Evolutionary conservation across 2,329 filamentous ascomycete species (phyloP), one percentile per base, ranked within the genome.

Genomic region (Monilinia polystroma): DNA sequence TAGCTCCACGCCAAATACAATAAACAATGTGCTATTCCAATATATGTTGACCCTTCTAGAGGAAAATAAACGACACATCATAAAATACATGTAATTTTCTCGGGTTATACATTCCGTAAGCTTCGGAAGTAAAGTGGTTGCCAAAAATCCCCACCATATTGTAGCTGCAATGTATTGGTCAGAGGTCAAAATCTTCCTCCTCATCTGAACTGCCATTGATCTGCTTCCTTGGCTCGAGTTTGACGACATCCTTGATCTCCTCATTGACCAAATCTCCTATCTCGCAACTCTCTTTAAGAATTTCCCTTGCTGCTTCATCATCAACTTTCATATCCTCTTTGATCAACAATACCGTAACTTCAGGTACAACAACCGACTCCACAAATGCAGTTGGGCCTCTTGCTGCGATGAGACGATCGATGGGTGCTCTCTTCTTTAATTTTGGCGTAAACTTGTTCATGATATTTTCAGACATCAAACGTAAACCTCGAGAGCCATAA

Each of bases 311-410:
- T 81, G 79, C 18, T 29, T 81, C 80, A 26, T 76, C 73, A 11
- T 75, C 75, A 2, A 85, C 79, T 0, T 75, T 71, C 82, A 86
- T 82, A 68, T 89, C 86, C 66, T 88, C 84, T 77, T 81, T 84
- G 23, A 89, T 84, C 23, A 89, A 76, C 66, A 79, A 71, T 2
- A 83, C 76, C 0, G 82, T 81, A 55, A 87, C 72, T 73, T 96
- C 93, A 0, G 91, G 90, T 32, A 96, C 90, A 68, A 96, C 79
- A 1, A 94, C 91, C 0, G 83, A 82, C 77, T 93, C 89, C 2
- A 93, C 86, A 72, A 89, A 94, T 32, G 83, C 84, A 5, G 86
- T 85, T 47, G 88, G 83, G 1, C 90, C 89, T 43, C 89, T 82
- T 1, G 85, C 84, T 18, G 88, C 84, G 67, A 93, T 85, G 23